Percentiles rank a stretch among this genome's conserved stretches.
phyloP scores from a whole-genome alignment of 176 grass and related monocot genomes.

The Pontederia paniculata region DNA sequence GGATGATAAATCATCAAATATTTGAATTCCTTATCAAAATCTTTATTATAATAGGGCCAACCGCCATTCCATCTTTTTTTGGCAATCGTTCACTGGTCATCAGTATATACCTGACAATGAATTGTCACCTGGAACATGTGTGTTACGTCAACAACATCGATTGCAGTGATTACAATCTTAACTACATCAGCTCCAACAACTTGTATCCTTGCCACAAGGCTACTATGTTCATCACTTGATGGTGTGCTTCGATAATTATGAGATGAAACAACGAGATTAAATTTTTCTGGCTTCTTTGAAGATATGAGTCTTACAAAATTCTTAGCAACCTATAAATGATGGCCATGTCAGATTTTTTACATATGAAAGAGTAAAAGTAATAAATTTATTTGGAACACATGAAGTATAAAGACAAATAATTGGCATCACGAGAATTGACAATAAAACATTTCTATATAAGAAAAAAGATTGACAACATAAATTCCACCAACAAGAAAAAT shows the following conservation, averaged over 20 bases:
- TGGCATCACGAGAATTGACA: no score
- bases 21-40: no score
- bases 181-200: conserved; percentile 79
- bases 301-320: conserved; percentile 63
- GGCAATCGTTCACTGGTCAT: neutral
- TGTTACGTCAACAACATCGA: conserved; percentile 71
- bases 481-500: no score
- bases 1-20: no score
- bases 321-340: conserved; percentile 49
- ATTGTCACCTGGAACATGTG: conserved; percentile 73
- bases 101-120: conserved; percentile 54
- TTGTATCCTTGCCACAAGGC: conserved; percentile 64
- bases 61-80: no score
- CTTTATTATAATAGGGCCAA: no score
- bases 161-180: conserved; percentile 80
- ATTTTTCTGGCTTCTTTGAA: conserved; percentile 69
- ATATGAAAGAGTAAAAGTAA: no score
- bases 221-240: conserved; percentile 48
- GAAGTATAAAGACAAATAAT: no score
- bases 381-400: no score
- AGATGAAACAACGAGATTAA: conserved; percentile 94
- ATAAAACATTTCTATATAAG: no score
- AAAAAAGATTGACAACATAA: no score
- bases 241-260: conserved; percentile 72
- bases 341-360: no score